Conservation (phyloP, 2,329 filamentous ascomycete genomes). For the Madurella fahalii region DNA sequence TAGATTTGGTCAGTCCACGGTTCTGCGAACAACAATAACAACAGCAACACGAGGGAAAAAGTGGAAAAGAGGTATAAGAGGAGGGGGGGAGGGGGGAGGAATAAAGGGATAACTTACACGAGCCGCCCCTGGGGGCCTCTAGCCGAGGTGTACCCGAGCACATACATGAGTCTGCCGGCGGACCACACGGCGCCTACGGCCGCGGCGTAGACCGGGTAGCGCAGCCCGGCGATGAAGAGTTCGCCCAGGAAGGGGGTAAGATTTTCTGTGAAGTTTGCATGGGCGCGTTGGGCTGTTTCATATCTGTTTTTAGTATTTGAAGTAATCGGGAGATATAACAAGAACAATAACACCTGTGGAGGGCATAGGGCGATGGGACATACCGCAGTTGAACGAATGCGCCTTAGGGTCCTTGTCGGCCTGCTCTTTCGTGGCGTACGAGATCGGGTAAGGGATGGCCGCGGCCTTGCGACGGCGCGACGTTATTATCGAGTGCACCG, state of each 20-base stretch:
- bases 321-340: background rate
- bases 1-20: conserved; percentile 13
- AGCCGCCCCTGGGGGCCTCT: conserved; percentile 44
- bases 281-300: conserved; percentile 51
- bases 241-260: conserved; percentile 48
- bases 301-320: background rate
- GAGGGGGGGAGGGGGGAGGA: background rate
- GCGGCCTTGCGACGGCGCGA: conserved; percentile 47
- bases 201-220: conserved; percentile 49
- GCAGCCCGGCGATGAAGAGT: conserved; percentile 53
- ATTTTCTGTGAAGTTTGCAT: conserved; percentile 62
- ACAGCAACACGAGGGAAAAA: too few relatives aligned
- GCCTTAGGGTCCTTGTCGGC: conserved; percentile 52
- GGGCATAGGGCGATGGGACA: conserved; percentile 11
- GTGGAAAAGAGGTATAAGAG: background rate
- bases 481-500: conserved; percentile 47
- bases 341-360: background rate
- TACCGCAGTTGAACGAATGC: conserved; percentile 62
- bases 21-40: too few relatives aligned
- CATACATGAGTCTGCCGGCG: conserved; percentile 50
- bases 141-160: conserved; percentile 47
- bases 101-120: conserved; percentile 24
- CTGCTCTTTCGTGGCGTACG: conserved; percentile 53
- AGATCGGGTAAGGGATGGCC: conserved; percentile 52
- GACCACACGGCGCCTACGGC: conserved; percentile 50